These are phyloP conservation scores for Coprinopsis sp. DNA, from an alignment of 768 basidiomycete species.

Conservation along the genomic window DNA sequence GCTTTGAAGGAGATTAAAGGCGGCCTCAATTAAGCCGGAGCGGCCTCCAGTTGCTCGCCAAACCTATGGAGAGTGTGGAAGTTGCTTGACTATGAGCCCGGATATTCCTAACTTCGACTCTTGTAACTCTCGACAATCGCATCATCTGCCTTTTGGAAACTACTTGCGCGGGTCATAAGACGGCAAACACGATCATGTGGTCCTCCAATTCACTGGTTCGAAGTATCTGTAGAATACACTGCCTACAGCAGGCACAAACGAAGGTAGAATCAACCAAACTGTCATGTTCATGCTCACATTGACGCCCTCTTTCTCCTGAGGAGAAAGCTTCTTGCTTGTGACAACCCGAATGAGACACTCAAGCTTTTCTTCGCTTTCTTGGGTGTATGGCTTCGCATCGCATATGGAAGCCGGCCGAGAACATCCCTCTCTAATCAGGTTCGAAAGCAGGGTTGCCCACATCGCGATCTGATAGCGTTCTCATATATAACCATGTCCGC, in stretches of 20 bases:
- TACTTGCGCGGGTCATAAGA: background rate
- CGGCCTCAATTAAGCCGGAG: conserved; percentile 83
- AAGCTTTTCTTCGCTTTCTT: no score
- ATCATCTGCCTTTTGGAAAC: background rate
- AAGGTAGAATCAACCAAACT: conserved; percentile 4
- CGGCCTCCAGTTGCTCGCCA: conserved; percentile 39
- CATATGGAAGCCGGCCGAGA: no score
- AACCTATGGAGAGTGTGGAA: conserved; percentile 41
- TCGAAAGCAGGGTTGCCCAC: no score
- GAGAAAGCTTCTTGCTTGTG: no score
- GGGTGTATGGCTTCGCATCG: no score
- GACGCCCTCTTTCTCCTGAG: no score
- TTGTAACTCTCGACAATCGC: background rate
- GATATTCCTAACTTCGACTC: conserved; percentile 33
- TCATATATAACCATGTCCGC: no score
- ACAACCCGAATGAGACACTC: no score
- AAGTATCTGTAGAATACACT: background rate
- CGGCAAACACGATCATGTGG: background rate
- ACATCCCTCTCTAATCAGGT: no score
- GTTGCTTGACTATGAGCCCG: conserved; percentile 76
- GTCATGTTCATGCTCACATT: no score
- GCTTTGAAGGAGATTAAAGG: conserved; percentile 39
- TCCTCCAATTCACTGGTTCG: background rate
- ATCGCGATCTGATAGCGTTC: no score
- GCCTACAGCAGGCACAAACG: background rate